Percentiles rank a stretch among this genome's conserved stretches.
These are phyloP conservation scores for Erysimum cheiri DNA, from an alignment of 441 rosid genomes.

Conservation along the genomic window DNA sequence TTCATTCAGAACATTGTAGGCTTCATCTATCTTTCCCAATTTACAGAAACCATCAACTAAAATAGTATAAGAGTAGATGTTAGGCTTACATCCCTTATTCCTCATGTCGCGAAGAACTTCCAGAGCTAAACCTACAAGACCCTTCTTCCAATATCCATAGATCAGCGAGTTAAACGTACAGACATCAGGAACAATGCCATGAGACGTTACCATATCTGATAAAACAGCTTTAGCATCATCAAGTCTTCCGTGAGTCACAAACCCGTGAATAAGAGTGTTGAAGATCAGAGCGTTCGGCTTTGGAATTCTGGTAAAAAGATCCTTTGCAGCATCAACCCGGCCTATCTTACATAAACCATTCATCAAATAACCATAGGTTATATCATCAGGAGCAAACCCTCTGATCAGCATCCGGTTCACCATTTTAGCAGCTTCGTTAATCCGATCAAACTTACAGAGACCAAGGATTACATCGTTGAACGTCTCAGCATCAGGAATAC, in stretches of 20 bases:
- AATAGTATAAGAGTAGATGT: slow-evolving; percentile 62
- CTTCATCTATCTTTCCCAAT: slow-evolving; percentile 64
- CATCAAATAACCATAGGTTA: slow-evolving; percentile 73
- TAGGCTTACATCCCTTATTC: slow-evolving; percentile 64
- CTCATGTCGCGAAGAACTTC: slow-evolving; percentile 62
- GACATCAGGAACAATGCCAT: slow-evolving; percentile 58
- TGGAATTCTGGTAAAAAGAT: slow-evolving; percentile 55
- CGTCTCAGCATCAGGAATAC: slow-evolving; percentile 76
- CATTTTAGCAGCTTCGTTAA: slow-evolving; percentile 77
- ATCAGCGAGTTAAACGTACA: slow-evolving; percentile 70
- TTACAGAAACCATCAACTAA: slow-evolving; percentile 76
- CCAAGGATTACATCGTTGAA: slow-evolving; percentile 77
- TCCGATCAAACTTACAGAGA: slow-evolving; percentile 65
- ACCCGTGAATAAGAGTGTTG: slow-evolving; percentile 74
- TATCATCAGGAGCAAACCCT: slow-evolving; percentile 67
- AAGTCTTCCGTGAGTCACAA: slow-evolving; percentile 58
- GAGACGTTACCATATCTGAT: slow-evolving; percentile 45
- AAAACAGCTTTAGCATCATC: slow-evolving; percentile 70
- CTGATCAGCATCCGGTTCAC: slow-evolving; percentile 77
- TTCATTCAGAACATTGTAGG: slow-evolving; percentile 49
- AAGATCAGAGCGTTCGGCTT: slow-evolving; percentile 58
- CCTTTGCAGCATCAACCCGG: slow-evolving; percentile 71
- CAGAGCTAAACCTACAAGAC: slow-evolving; percentile 63
- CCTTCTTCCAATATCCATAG: slow-evolving; percentile 73
- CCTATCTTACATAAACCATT: slow-evolving; percentile 68